Base-by-base conservation (phyloP, 2,329 filamentous ascomycete species). In the Cladophialophora exuberans region DNA sequence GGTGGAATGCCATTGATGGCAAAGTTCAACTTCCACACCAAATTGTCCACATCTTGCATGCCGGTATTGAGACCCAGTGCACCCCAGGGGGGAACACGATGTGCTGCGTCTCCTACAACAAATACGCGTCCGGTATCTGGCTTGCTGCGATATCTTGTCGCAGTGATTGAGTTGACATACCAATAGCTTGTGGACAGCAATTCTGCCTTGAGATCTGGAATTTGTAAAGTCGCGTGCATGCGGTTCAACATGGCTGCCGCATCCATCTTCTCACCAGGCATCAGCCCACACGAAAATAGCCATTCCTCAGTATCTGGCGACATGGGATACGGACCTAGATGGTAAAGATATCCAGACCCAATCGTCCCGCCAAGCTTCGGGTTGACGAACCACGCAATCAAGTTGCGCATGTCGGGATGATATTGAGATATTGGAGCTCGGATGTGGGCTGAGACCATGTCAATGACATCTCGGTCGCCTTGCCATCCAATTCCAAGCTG, bases 361-460 rank as follows among this genome's bases (percentile, higher is more conserved):
- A 67, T 68, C 31, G 67, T 71, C 7, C 69, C 69, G 18, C 69
- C 69, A 36, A 67, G 57, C 20, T 60, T 59, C 3, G 71, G 70
- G 35, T 69, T 67, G 22, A 66, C 66, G 52, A 72, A 69, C 70
- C 70, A 72, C 23, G 66, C 67, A 6, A 73, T 67, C 42, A 72
- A 70, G 30, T 65, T 65, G 3, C 57, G 52, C 0, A 60, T 61
- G 44, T 72, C 67, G 0, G 65, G 66, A 50, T 69, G 68, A 17
- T 56, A 43, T 11, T 17, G 31, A 3, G 63, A 58, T 7, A 72
- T 51, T 2, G 66, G 65, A 2, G 69, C 63, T 3, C 64, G 60
- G 36, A 73, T 59, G 59, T 71, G 69, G 4, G 65, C 67, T 1
- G 65, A 67, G 4, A 69, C 65, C 69, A 72, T 71, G 47, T 69